Conservation (phyloP, 2,329 filamentous ascomycete genomes). For the Plectosphaerella cucumerina region DNA sequence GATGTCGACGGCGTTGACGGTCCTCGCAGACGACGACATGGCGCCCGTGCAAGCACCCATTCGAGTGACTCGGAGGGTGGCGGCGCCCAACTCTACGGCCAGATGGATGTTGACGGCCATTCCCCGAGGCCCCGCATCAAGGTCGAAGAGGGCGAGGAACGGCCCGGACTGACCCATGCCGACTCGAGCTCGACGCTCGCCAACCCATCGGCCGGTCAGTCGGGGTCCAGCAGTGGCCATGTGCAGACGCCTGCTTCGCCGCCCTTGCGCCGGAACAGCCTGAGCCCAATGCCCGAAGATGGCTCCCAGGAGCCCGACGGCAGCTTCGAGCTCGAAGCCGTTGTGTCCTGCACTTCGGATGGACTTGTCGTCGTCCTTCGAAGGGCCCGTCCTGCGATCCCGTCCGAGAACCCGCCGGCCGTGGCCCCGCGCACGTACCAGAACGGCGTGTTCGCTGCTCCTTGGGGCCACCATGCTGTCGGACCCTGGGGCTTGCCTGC, state of each 20-base stretch:
- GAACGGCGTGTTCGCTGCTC: slow-evolving; percentile 72
- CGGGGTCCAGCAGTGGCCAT: not conserved
- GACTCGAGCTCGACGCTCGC: not conserved
- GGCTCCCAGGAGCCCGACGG: slow-evolving; percentile 11
- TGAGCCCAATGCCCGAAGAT: not conserved
- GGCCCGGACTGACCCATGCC: not conserved
- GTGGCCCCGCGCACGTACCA: slow-evolving; percentile 37
- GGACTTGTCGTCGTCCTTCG: slow-evolving; percentile 79
- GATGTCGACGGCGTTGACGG: slow-evolving; percentile 27
- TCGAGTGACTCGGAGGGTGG: slow-evolving; percentile 38
- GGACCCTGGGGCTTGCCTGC: slow-evolving; percentile 29
- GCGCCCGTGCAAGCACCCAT: slow-evolving; percentile 17
- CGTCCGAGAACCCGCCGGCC: slow-evolving; percentile 47
- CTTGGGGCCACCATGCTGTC: slow-evolving; percentile 70
- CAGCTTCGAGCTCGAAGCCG: slow-evolving; percentile 74
- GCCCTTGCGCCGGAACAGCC: not conserved
- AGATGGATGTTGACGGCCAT: slow-evolving; percentile 36
- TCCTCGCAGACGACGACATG: slow-evolving; percentile 27
- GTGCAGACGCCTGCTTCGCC: not conserved
- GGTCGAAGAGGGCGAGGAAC: slow-evolving; percentile 22
- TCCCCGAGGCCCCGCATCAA: slow-evolving; percentile 26
- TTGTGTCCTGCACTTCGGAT: slow-evolving; percentile 89
- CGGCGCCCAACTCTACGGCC: slow-evolving; percentile 37
- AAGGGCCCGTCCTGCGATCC: slow-evolving; percentile 67
- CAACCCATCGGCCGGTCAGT: not conserved